Evolutionary conservation across 179 eudicot species (phyloP), one percentile per base, ranked within the genome.

Genomic region (Nepenthes alata): DNA sequence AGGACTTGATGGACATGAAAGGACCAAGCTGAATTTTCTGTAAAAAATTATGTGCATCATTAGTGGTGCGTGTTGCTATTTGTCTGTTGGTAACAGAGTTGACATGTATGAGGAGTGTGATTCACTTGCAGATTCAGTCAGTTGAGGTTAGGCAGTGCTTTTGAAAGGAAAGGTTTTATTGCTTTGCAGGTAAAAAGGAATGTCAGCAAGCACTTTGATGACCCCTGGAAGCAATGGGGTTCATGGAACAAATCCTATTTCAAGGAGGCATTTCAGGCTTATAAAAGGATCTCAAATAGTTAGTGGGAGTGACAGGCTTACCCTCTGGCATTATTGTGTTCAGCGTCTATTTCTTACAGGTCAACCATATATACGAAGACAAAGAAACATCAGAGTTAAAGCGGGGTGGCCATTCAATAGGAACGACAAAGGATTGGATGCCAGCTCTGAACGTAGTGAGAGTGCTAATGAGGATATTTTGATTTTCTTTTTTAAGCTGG

Each of bases 401-500:
- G 98, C 89, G 60, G 86, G 85, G 59, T 91, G 98, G 96, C 71
- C 80, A 41, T 91, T 91, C 66, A 82, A 62, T 67, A 83, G 95
- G 59, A 79, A 80, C 52, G 84, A 85, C 34, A 77, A 89, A 67
- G 80, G 77, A 2, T 75, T 68, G 60, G 85, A 86, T 44, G 85
- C 96, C 48, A 81, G 79, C 65, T 70, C 72, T 51, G 98, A 89
- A 71, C 89, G 74, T n/a, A 91, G 96, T 77, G 98, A 91, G 69
- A 86, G 70, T 62, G 89, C 88, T 55, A 86, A 89, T 73, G 95
- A 89, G 67, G 95, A 91, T 71, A 81, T 91, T 55, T 57, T 91
- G 77, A 75, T 91, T 70, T 91, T 91, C 89, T 91, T 89, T 76
- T 85, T 89, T 72, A 91, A 89, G 80, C 76, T 91, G 67, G 98